Conservation (phyloP, 2,329 filamentous ascomycete genomes). For the Alternaria alternata region DNA sequence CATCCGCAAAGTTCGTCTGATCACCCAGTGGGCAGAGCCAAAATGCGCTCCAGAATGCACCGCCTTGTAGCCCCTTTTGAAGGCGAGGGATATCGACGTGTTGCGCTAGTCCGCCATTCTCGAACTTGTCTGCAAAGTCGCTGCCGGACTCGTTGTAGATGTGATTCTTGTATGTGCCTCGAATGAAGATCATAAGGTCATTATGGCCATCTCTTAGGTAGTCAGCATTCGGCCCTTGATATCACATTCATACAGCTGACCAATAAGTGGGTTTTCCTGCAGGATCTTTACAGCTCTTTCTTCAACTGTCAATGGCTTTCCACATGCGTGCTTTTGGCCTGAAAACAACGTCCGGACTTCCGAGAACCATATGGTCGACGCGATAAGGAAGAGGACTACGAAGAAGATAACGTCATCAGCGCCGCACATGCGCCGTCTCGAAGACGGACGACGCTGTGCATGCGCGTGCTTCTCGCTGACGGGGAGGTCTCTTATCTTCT, state of each 20-base stretch:
- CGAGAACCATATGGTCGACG: conserved; percentile 11
- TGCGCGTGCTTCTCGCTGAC: neutral
- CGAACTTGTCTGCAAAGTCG: conserved; percentile 78
- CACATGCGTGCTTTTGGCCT: conserved; percentile 1
- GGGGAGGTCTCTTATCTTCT: conserved; percentile 11
- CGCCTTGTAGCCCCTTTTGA: conserved; percentile 74
- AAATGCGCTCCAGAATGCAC: conserved; percentile 93
- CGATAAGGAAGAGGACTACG: conserved; percentile 15
- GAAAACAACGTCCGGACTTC: conserved; percentile 6
- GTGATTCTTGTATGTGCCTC: conserved; percentile 73
- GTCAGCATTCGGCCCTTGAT: conserved; percentile 26
- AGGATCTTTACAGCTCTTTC: conserved; percentile 48
- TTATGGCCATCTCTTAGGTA: conserved; percentile 78
- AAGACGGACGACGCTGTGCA: neutral
- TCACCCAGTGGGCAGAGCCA: conserved; percentile 74
- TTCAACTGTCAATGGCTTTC: conserved; percentile 30
- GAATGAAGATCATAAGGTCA: conserved; percentile 80
- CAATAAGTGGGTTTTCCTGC: conserved; percentile 52
- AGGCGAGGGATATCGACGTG: conserved; percentile 86
- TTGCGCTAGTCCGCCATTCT: conserved; percentile 69
- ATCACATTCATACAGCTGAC: conserved; percentile 31
- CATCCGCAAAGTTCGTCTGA: conserved; percentile 75
- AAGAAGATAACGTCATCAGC: conserved; percentile 3
- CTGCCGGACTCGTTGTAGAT: conserved; percentile 67
- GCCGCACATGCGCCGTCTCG: conserved; percentile 1